phyloP scores from a whole-genome alignment of 2,329 filamentous ascomycete genomes.

The Neobulgaria alba region DNA sequence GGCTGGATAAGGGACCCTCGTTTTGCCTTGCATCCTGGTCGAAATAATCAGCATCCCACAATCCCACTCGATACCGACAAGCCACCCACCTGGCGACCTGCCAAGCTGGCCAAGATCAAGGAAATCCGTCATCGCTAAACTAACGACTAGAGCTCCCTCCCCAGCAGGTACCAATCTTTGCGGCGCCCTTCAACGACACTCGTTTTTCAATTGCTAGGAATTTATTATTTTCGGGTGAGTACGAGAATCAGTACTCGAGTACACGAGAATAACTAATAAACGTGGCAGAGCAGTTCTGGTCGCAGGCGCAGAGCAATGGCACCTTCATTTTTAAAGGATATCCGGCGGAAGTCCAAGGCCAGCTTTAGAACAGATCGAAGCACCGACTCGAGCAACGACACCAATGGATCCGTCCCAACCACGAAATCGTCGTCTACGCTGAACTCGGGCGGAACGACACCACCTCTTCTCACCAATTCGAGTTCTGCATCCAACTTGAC shows the following conservation, averaged over 20 bases:
- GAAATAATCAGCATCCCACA: slow-evolving; percentile 1
- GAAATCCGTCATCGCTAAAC: slow-evolving; percentile 11
- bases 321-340: slow-evolving; percentile 62
- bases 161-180: neutral
- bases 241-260: no score
- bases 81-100: no score
- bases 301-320: slow-evolving; percentile 36
- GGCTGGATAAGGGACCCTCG: neutral
- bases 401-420: slow-evolving; percentile 38
- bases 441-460: slow-evolving; percentile 53
- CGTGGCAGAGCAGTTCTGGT: neutral
- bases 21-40: slow-evolving; percentile 1
- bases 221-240: neutral
- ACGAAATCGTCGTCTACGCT: slow-evolving; percentile 49
- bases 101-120: slow-evolving; percentile 10
- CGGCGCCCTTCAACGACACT: neutral
- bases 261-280: neutral
- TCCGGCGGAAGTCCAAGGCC: slow-evolving; percentile 68
- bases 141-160: neutral
- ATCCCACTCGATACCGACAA: slow-evolving; percentile 2
- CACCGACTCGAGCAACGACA: slow-evolving; percentile 50
- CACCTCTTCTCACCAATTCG: slow-evolving; percentile 16
- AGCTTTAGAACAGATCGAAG: slow-evolving; percentile 61
- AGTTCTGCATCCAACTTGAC: slow-evolving; percentile 58
- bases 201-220: neutral